Evolutionary conservation across 805 yeast species (phyloP).

Genomic region (Starmerella riodocensis): DNA sequence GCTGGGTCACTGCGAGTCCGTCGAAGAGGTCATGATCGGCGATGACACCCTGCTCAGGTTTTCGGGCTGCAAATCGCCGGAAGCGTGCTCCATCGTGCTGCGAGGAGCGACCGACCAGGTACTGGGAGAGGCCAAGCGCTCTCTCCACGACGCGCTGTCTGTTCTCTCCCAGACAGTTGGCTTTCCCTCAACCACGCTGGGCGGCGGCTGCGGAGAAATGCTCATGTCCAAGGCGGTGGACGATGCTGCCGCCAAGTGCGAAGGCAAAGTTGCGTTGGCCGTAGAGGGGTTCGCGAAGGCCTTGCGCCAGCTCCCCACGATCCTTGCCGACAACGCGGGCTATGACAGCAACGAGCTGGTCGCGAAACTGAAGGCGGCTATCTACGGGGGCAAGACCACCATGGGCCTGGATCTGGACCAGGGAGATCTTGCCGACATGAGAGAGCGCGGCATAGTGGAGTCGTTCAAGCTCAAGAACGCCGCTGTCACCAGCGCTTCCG

Average conservation of each 20-base stretch:
- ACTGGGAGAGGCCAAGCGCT: slow-evolving; percentile 91
- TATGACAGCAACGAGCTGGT: slow-evolving; percentile 87
- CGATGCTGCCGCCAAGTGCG: slow-evolving; percentile 76
- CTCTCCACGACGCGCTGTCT: slow-evolving; percentile 90
- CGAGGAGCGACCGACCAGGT: slow-evolving; percentile 97
- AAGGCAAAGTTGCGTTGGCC: slow-evolving; percentile 88
- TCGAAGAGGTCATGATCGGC: slow-evolving; percentile 88
- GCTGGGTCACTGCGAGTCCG: slow-evolving; percentile 74
- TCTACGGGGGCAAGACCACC: slow-evolving; percentile 82
- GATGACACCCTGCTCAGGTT: slow-evolving; percentile 83
- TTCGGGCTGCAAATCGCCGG: slow-evolving; percentile 90
- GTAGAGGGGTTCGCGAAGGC: slow-evolving; percentile 91
- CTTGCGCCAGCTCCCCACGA: slow-evolving; percentile 85
- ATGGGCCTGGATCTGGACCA: slow-evolving; percentile 79
- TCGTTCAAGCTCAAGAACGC: slow-evolving; percentile 83
- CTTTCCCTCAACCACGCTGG: slow-evolving; percentile 81
- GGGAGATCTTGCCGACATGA: slow-evolving; percentile 85
- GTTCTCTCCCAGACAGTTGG: slow-evolving; percentile 89
- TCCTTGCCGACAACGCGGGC: slow-evolving; percentile 94
- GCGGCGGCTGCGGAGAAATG: slow-evolving; percentile 94
- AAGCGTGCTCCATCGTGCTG: slow-evolving; percentile 89
- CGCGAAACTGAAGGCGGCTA: slow-evolving; percentile 75
- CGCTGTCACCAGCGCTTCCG: slow-evolving; percentile 91
- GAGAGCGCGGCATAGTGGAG: slow-evolving; percentile 85
- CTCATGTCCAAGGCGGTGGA: slow-evolving; percentile 95